Base-by-base conservation (phyloP, 805 yeast genomes). In the Wickerhamiella brachini region DNA sequence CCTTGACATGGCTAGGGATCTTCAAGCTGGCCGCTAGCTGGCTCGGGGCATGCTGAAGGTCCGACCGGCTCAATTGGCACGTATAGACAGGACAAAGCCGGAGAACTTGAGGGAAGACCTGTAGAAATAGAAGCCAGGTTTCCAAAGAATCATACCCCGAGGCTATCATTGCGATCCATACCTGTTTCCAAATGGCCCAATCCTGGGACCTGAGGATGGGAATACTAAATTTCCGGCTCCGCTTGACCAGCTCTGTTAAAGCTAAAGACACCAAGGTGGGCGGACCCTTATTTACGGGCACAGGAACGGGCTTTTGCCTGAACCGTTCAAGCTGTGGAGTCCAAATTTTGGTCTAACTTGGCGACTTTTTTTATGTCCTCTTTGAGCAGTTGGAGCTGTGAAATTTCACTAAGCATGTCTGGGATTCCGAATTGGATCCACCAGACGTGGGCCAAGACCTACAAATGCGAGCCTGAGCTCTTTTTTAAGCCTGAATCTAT, bases 401-500 rank as follows among this genome's bases (percentile, higher is more conserved):
- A 29, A 29, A 29, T 29, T 29, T 29, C 34, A 29, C 34, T 29
- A 24, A 24, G 26, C 34, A 37, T 37, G 41, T 17, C 17, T 4
- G 57, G 55, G 3, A 22, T 47, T 1, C n/a, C 24, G 15, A 44
- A 46, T 23, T 48, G 52, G 37, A 37, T 34, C 15, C 89, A 83
- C 62, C 64, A 65, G 37, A 83, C 93, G 8, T 93, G 97, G 98
- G 97, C 98, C 0, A 83, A 84, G 21, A 90, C 96, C 5, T 89
- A 84, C 67, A 62, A 69, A 37, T 82, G 95, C 60, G 72, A 71
- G 52, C 97, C 97, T 0, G 80, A 77, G 58, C 76, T 81, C 23
- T 84, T 76, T 60, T 81, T 85, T 65, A 95, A 87, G 67, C 98
- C 98, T 0, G 62, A 67, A 1, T 69, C 72, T 6, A 62, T 84